Base-by-base conservation (phyloP, 2,329 filamentous ascomycete genomes). In the Alternaria alternata region DNA sequence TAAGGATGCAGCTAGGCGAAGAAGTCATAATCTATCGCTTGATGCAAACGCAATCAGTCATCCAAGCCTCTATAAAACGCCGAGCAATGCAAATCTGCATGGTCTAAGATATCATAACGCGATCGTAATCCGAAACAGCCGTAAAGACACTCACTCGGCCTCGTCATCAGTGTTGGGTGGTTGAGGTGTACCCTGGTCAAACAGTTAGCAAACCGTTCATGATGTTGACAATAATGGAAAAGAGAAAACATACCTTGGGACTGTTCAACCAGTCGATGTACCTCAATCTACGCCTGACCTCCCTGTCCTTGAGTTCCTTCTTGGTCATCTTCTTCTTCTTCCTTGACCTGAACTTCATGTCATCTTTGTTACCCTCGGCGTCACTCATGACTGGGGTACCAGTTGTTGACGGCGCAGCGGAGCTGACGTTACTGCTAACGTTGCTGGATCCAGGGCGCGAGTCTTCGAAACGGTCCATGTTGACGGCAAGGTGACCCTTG, bases 241-340 rank as follows among this genome's bases (percentile, higher is more conserved):
- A 7, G 42, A 30, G 30, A 38, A 24, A 38, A 64, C 71, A 41
- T 72, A 77, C 79, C 76, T 81, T 81, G 7, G 91, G 91, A 72
- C 87, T 92, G 81, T 93, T 94, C 71, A 96, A 83, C 85, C 87
- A 89, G 72, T 89, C 87, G 61, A 89, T 87, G 81, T 99, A 93
- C 72, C 95, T 88, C 80, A 98, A 83, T 70, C 95, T 87, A 68
- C 94, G 88, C 66, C 96, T 87, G 43, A 91, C 91, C 81, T 98
- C 94, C 20, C 91, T 86, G 79, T 99, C 95, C 87, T 99, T 99
- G 77, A 94, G 71, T 80, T 99, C 93, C 81, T 93, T 93, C 84
- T 96, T 92, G 58, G 95, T 99, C 88, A 95, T 88, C 92, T 99
- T 99, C 89, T 94, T 96, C 93, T 97, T 97, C 83, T 90, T 90